Evolutionary conservation across 306 rosid species (phyloP).

Genomic region (Prunus mira): DNA sequence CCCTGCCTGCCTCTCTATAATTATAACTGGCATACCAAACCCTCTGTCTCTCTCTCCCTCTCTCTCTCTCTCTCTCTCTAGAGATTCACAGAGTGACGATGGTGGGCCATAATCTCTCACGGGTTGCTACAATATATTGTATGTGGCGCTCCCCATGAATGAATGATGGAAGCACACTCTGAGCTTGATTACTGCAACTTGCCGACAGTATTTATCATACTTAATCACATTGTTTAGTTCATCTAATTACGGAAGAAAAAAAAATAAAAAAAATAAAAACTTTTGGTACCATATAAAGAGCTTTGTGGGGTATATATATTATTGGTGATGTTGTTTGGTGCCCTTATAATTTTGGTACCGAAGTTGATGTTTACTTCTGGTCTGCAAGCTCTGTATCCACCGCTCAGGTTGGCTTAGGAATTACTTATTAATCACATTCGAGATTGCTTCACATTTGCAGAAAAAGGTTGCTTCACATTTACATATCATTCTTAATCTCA

Average conservation of each 20-base stretch:
- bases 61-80: neutral
- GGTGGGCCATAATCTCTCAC: neutral
- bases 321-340: neutral
- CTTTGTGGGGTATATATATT: too few relatives aligned
- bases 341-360: neutral
- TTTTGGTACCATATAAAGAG: too few relatives aligned
- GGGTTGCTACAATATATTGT: neutral
- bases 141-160: neutral
- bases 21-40: neutral
- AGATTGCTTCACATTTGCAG: neutral
- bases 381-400: neutral
- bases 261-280: too few relatives aligned
- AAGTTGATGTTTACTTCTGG: conserved; percentile 12
- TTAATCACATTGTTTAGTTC: neutral
- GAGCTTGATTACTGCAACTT: neutral
- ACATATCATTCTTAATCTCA: neutral
- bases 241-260: too few relatives aligned
- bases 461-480: neutral
- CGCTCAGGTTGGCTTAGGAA: neutral
- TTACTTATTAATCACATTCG: neutral
- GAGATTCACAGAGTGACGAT: too few relatives aligned
- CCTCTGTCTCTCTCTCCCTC: neutral
- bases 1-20: too few relatives aligned
- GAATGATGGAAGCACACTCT: neutral
- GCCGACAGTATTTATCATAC: neutral